Evolutionary conservation across 176 grass and related monocot species (phyloP).

Genomic region (Melocanna baccifera): DNA sequence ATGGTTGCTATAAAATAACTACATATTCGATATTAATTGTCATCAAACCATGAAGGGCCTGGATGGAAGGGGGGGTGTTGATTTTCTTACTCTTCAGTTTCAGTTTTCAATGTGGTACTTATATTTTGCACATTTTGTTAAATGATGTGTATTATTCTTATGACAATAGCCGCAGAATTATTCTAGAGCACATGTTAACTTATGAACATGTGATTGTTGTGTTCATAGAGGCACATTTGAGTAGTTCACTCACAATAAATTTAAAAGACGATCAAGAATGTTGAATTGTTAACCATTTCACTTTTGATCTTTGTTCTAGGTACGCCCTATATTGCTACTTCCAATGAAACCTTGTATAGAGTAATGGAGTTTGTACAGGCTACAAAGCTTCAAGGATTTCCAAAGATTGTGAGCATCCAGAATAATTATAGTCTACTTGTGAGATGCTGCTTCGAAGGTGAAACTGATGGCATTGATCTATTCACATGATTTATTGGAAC

Average conservation of each 20-base stretch:
- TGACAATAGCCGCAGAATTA: neutral
- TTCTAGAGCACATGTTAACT: neutral
- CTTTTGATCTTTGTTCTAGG: slow-evolving; percentile 29
- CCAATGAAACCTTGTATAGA: slow-evolving; percentile 91
- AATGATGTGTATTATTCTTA: neutral
- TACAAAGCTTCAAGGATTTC: slow-evolving; percentile 58
- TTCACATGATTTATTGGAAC: neutral
- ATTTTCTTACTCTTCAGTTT: neutral
- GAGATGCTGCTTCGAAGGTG: slow-evolving; percentile 15
- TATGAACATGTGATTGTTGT: slow-evolving; percentile 1
- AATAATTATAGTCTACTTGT: slow-evolving; percentile 65
- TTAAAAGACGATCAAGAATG: neutral
- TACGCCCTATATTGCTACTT: slow-evolving; percentile 75
- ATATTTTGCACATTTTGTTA: neutral
- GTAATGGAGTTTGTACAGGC: slow-evolving; percentile 84
- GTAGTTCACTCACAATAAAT: neutral
- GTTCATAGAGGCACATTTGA: neutral
- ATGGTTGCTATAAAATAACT: slow-evolving; percentile 61
- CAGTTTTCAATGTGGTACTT: neutral
- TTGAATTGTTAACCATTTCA: neutral
- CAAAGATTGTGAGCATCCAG: slow-evolving; percentile 87
- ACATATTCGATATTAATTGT: slow-evolving; percentile 88
- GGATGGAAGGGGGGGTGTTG: slow-evolving; percentile 79
- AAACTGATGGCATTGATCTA: neutral
- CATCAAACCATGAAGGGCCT: slow-evolving; percentile 88